A percentile compares a stretch with the other conserved stretches of the same genome.
Evolutionary conservation across 495 filamentous ascomycete genomes (phyloP).

Genomic region (Xylaria venustula): DNA sequence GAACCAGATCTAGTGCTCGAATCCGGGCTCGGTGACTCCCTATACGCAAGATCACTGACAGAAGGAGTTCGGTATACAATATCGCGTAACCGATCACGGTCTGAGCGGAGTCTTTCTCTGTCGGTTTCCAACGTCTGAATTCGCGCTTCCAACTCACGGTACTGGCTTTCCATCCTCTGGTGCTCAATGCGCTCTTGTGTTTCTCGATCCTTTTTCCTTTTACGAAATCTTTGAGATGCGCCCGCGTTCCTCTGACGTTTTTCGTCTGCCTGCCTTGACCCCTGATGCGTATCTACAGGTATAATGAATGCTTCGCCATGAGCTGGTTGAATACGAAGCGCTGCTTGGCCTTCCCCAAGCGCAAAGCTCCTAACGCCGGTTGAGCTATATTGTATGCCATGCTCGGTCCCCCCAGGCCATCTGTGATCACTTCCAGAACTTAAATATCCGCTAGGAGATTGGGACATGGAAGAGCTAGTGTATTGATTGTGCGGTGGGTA

Average conservation of each 20-base stretch:
- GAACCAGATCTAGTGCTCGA: conserved; percentile 19
- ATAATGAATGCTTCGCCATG: conserved; percentile 55
- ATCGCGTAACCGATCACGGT: conserved; percentile 68
- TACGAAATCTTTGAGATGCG: conserved; percentile 85
- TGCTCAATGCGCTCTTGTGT: conserved; percentile 64
- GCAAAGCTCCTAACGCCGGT: conserved; percentile 31
- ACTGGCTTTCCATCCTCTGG: conserved; percentile 60
- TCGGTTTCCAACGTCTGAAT: conserved; percentile 51
- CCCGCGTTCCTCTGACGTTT: conserved; percentile 93
- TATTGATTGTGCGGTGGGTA: conserved; percentile 5
- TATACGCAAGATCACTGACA: conserved; percentile 46
- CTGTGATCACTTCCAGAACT: conserved; percentile 29
- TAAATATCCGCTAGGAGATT: conserved; percentile 7
- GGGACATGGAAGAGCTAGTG: conserved; percentile 15
- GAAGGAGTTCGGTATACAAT: conserved; percentile 54
- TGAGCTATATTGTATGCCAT: conserved; percentile 17
- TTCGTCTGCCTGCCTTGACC: conserved; percentile 82
- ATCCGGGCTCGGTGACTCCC: conserved; percentile 47
- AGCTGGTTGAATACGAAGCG: conserved; percentile 37
- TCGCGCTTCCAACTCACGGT: conserved; percentile 43
- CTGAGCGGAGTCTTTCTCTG: conserved; percentile 46
- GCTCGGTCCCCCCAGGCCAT: conserved; percentile 29
- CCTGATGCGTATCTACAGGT: conserved; percentile 73
- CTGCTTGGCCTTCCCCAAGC: conserved; percentile 42
- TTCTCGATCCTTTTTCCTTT: conserved; percentile 87